A percentile compares a stretch with the other conserved stretches of the same genome.
Conservation (phyloP, 2,329 filamentous ascomycete species). For the Penicillium sp. region DNA sequence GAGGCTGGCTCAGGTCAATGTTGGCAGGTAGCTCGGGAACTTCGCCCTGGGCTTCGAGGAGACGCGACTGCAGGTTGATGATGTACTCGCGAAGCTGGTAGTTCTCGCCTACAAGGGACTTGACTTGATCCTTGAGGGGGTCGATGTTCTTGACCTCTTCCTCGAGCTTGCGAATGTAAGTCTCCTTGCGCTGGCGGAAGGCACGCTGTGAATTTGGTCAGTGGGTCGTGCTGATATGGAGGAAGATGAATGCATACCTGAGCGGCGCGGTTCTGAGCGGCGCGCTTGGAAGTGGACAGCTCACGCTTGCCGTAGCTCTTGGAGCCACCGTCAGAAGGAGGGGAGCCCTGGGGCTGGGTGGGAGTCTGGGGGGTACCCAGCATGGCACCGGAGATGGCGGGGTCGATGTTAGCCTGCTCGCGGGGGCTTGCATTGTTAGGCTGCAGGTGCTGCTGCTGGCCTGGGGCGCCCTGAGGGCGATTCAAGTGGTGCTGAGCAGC, state of each 20-base stretch:
- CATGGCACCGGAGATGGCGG: slow-evolving; percentile 57
- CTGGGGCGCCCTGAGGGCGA: slow-evolving; percentile 44
- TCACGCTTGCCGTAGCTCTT: slow-evolving; percentile 79
- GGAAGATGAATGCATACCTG: slow-evolving; percentile 68
- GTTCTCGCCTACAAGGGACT: slow-evolving; percentile 83
- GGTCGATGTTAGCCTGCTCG: slow-evolving; percentile 59
- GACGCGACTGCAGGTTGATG: slow-evolving; percentile 80
- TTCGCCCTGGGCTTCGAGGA: slow-evolving; percentile 81
- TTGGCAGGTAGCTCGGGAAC: slow-evolving; percentile 81
- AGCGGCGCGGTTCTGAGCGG: slow-evolving; percentile 92
- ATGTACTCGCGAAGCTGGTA: slow-evolving; percentile 91
- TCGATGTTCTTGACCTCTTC: slow-evolving; percentile 84
- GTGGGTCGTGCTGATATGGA: neutral
- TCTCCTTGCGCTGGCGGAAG: slow-evolving; percentile 95
- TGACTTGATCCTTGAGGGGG: slow-evolving; percentile 74
- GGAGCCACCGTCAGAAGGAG: slow-evolving; percentile 54
- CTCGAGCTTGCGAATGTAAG: slow-evolving; percentile 96
- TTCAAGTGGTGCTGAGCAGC: slow-evolving; percentile 48
- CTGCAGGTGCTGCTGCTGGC: slow-evolving; percentile 45
- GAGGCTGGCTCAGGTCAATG: slow-evolving; percentile 67
- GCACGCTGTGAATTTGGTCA: slow-evolving; percentile 66
- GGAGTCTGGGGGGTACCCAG: slow-evolving; percentile 46
- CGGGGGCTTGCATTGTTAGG: slow-evolving; percentile 46
- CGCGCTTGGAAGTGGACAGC: slow-evolving; percentile 91
- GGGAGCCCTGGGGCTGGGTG: slow-evolving; percentile 28